Conservation (phyloP, 345 rosid genomes). For the Brassica carinata region DNA sequence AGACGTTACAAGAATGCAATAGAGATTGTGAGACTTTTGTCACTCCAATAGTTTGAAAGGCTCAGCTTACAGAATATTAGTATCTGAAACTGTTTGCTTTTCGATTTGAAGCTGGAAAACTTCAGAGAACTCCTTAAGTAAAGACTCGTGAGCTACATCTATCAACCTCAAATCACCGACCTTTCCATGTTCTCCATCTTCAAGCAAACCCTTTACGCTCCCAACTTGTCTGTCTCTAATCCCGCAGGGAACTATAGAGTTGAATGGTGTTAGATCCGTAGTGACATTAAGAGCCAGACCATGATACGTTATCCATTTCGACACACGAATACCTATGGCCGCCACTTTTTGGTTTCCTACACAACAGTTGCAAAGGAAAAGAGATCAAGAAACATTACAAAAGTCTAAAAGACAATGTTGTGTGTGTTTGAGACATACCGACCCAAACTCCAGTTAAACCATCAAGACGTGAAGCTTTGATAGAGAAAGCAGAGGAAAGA, state of each 20-base stretch:
- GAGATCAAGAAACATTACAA: neutral
- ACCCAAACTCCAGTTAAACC: conserved; percentile 94
- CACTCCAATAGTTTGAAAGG: neutral
- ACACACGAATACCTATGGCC: conserved; percentile 75
- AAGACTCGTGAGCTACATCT: conserved; percentile 48
- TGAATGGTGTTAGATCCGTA: conserved; percentile 69
- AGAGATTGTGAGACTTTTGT: conserved; percentile 14
- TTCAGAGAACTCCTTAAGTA: conserved; percentile 67
- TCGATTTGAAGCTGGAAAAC: conserved; percentile 61
- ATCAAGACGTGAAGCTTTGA: conserved; percentile 72
- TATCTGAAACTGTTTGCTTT: conserved; percentile 28
- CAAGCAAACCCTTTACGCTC: conserved; percentile 56
- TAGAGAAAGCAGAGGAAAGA: conserved; percentile 64
- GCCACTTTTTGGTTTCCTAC: conserved; percentile 79
- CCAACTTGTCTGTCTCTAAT: conserved; percentile 68
- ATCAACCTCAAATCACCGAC: conserved; percentile 43
- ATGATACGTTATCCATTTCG: conserved; percentile 76
- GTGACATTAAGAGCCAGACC: conserved; percentile 84
- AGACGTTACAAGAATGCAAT: conserved; percentile 15
- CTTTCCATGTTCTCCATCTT: conserved; percentile 9
- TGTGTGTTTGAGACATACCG: conserved; percentile 48
- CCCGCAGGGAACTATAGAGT: conserved; percentile 78
- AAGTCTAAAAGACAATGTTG: neutral
- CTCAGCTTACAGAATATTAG: conserved; percentile 20
- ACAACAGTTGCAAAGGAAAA: conserved; percentile 21